Base-by-base conservation (phyloP, 2,329 filamentous ascomycete species). In the Fusarium palustre region DNA sequence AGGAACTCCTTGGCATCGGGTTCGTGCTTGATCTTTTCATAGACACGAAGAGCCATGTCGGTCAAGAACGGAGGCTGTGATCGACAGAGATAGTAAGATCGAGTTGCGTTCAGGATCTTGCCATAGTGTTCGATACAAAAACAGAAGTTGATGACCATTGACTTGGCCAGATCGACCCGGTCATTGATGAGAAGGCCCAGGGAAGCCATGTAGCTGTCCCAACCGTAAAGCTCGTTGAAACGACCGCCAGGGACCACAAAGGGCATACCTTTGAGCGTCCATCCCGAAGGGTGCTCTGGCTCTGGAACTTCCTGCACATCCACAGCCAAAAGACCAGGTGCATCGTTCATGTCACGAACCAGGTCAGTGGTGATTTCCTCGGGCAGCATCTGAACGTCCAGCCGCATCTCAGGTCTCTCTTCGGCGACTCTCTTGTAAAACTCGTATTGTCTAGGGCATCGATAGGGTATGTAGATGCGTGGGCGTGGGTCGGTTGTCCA, bases 181-280 rank as follows among this genome's bases (percentile, higher is more conserved):
- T 96, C 92, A 76, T 95, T 93, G 73, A 93, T 88, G 62, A 98
- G 84, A 61, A 99, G 86, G 20, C 96, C 96, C 5, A 98, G 85
- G 7, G 95, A 96, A 79, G 95, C 93, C 94, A 99, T 98, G 83
- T 98, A 99, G 78, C 94, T 97, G 81, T 99, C 96, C 96, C 96
- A 99, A 47, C 95, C 95, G 78, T 99, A 99, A 24, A 99, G 82
- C 79, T 99, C 96, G 80, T 99, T 99, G 89, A 99, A 99, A 31
- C 96, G 89, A 25, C 96, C 96, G 63, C 96, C 96, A 0, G 96
- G 96, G 5, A 99, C 96, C n/a, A 98, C 94, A 74, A 98, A 99
- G 0, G 96, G 95, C 61, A 97, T 85, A 5, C 96, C 96, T 36
- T 86, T 86, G 41, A 97, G 83, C 5, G 91, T 91, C 77, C 92